Evolutionary conservation across 495 filamentous ascomycete species (phyloP), one percentile per base, ranked within the genome.

Genomic region (Podospora appendiculata): DNA sequence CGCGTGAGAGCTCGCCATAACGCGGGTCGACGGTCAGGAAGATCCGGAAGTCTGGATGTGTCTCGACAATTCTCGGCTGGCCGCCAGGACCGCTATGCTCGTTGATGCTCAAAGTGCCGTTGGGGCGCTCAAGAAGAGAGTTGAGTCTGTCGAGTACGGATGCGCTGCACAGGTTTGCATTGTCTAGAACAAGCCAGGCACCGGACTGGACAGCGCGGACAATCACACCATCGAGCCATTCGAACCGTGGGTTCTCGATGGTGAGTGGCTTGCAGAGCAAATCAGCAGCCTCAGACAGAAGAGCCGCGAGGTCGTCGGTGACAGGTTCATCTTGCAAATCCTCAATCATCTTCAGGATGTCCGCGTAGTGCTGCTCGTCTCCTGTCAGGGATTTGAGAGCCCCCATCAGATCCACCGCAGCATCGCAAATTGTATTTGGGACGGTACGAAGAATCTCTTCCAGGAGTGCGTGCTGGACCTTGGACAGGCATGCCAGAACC

Each of bases 61-160:
- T 89, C 47, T 70, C 79, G 41, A 99, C 79, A 25, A 93, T 69
- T 50, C 85, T 81, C 36, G 91, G 85, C 54, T 87, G 85, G 13
- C 93, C 94, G 65, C 92, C 83, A 16, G 83, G 79, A 34, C 79
- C 85, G 50, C 84, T 85, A 65, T 97, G 90, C 60, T 97, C 94
- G 58, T 95, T 96, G 56, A 99, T 84, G 59, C 85, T 88, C 16
- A 99, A 74, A 48, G 79, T 78, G 8, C 94, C 94, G 61, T 90
- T 86, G 2, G 88, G 88, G 6, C 66, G 56, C 66, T 99, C 94
- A 1, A 96, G 84, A 36, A 99, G 70, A 0, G 94, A 96, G 62
- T 99, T 99, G 57, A 99, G 67, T 59, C 94, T 79, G 64, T 99
- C 94, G 2, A 99, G 81, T 10, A 97, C 92, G 5, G 93, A 96